phyloP scores from a whole-genome alignment of 2,329 filamentous ascomycete species.

The Calonectria pauciramosa region DNA sequence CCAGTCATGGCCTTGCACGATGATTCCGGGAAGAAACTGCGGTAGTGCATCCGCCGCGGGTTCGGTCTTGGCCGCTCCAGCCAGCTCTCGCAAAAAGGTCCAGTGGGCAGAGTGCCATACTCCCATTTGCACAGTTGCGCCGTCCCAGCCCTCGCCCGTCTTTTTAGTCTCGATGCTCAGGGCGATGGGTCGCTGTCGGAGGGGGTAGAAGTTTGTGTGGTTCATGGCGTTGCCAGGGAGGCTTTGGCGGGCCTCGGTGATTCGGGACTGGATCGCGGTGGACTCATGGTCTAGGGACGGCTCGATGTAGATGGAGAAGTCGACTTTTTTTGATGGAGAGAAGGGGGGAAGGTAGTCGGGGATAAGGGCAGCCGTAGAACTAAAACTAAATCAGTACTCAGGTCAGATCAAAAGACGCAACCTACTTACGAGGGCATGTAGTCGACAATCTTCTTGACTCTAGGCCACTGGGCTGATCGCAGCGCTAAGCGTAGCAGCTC shows the following conservation, averaged over 20 bases:
- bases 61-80: neutral
- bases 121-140: constrained; percentile 16
- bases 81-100: constrained; percentile 11
- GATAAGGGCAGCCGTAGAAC: constrained; percentile 21
- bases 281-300: neutral
- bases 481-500: neutral
- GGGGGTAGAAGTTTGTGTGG: constrained; percentile 11
- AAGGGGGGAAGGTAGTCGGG: neutral
- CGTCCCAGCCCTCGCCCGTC: constrained; percentile 25
- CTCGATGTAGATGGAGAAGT: constrained; percentile 31
- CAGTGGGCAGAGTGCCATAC: constrained; percentile 21
- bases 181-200: constrained; percentile 21
- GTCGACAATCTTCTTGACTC: neutral
- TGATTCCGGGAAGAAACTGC: neutral
- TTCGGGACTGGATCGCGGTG: neutral
- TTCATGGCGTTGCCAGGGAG: constrained; percentile 3
- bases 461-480: neutral
- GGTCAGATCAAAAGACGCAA: neutral
- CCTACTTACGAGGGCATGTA: neutral
- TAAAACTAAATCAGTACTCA: neutral
- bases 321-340: constrained; percentile 18
- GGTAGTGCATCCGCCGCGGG: neutral
- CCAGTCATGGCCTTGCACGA: constrained; percentile 17
- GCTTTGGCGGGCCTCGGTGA: neutral
- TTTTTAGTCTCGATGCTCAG: constrained; percentile 25